Percentiles rank a stretch among this genome's conserved stretches.
These are phyloP conservation scores for Mortierella alpina DNA, from an alignment of 192 early-diverging fungal species.

Conservation along the genomic window DNA sequence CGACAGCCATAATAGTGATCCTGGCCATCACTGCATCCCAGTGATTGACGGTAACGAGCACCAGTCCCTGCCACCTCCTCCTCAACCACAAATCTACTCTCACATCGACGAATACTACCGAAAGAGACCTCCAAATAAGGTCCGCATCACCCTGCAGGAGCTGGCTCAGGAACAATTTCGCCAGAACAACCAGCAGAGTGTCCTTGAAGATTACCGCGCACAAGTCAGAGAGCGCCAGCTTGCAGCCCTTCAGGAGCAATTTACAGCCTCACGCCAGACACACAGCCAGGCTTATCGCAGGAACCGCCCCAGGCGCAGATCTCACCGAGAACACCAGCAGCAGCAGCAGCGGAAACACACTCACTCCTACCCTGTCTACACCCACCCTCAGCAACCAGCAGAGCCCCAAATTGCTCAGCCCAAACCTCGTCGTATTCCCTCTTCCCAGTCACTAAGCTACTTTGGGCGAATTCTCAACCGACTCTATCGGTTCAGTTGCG, in stretches of 20 bases:
- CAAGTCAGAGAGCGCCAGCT: not conserved
- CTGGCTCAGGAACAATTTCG: conserved; percentile 13
- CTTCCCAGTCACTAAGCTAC: conserved; percentile 8
- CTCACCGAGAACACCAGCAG: conserved; percentile 1
- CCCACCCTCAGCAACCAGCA: not conserved
- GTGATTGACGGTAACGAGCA: not conserved
- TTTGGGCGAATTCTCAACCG: conserved; percentile 10
- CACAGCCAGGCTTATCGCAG: not conserved
- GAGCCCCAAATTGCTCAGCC: not conserved
- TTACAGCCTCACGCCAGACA: not conserved
- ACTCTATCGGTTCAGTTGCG: conserved; percentile 13
- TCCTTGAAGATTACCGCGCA: not conserved
- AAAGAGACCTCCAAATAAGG: not conserved
- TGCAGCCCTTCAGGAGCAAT: conserved; percentile 5
- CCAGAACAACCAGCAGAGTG: conserved; percentile 8
- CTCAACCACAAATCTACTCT: not conserved
- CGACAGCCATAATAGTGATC: not conserved
- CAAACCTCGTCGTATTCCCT: not conserved
- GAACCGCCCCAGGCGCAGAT: not conserved
- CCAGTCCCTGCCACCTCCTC: not conserved
- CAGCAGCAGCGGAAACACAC: not conserved
- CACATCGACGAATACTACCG: conserved; percentile 1
- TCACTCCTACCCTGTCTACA: not conserved
- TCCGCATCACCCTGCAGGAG: conserved; percentile 9
- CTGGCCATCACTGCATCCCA: not conserved